Conservation (phyloP, 768 basidiomycete species). For the Infundibulicybe gibba region DNA sequence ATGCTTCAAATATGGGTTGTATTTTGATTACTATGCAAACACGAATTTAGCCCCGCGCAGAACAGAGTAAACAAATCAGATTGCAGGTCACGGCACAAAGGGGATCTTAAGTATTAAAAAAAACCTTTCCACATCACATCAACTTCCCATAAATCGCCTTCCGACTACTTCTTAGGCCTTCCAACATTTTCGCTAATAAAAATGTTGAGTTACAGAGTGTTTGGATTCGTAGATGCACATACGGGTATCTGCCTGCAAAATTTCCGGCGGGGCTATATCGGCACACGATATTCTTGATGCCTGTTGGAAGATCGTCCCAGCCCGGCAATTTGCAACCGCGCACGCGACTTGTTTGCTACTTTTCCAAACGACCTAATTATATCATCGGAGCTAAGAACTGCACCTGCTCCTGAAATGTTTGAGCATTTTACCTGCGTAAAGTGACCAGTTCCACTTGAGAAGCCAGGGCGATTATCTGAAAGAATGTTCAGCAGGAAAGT, state of each 20-base stretch:
- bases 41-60: too few species aligned
- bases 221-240: background rate
- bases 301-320: conserved; percentile 19
- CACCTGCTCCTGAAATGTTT: background rate
- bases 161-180: too few species aligned
- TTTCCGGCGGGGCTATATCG: conserved; percentile 25
- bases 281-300: conserved; percentile 20
- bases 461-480: conserved; percentile 22
- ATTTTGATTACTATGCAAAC: too few species aligned
- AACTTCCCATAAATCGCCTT: too few species aligned
- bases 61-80: too few species aligned
- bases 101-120: too few species aligned
- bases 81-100: too few species aligned
- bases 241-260: conserved; percentile 18
- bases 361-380: conserved; percentile 50
- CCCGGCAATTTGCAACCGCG: conserved; percentile 34
- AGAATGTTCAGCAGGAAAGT: background rate
- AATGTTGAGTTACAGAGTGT: too few species aligned
- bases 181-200: too few species aligned
- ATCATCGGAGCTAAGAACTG: too few species aligned
- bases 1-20: too few species aligned
- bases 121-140: too few species aligned
- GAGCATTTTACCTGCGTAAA: conserved; percentile 26
- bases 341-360: conserved; percentile 43
- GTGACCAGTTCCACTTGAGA: conserved; percentile 21